Conservation (phyloP, 495 filamentous ascomycete genomes). For the Parathielavia appendiculata region DNA sequence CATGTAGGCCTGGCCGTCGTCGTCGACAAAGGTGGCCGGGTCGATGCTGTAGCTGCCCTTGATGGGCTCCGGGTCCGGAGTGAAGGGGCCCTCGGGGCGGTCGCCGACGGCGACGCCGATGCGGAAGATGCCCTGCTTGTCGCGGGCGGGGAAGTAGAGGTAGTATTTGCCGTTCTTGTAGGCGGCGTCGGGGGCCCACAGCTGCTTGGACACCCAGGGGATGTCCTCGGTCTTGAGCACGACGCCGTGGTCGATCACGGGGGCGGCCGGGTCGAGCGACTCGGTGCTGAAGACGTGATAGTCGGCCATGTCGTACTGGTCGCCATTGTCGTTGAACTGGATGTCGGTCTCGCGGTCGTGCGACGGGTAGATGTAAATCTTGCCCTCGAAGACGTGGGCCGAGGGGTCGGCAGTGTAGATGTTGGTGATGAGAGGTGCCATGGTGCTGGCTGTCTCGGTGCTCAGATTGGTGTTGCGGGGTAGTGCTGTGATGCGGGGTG, state of each 20-base stretch:
- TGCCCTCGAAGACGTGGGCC: slow-evolving; percentile 58
- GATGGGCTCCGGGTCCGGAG: slow-evolving; percentile 53
- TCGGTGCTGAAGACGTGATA: slow-evolving; percentile 59
- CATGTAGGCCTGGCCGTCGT: slow-evolving; percentile 54
- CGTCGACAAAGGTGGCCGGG: slow-evolving; percentile 59
- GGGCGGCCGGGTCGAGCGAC: slow-evolving; percentile 42
- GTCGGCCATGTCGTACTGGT: slow-evolving; percentile 76
- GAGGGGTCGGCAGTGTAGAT: slow-evolving; percentile 69
- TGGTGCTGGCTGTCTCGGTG: slow-evolving; percentile 14
- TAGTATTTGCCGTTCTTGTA: slow-evolving; percentile 56
- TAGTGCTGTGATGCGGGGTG: slow-evolving; percentile 4
- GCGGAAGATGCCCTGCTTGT: slow-evolving; percentile 55
- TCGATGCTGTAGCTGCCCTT: slow-evolving; percentile 58
- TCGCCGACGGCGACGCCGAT: slow-evolving; percentile 57
- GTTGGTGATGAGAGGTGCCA: slow-evolving; percentile 56
- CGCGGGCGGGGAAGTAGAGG: slow-evolving; percentile 59
- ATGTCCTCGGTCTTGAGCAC: slow-evolving; percentile 50
- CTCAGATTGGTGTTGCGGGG: slow-evolving; percentile 14
- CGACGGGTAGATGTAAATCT: slow-evolving; percentile 61
- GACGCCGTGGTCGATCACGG: slow-evolving; percentile 56
- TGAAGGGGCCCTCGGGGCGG: slow-evolving; percentile 54
- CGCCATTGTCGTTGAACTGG: slow-evolving; percentile 68
- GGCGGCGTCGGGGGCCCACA: slow-evolving; percentile 64
- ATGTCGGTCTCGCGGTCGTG: slow-evolving; percentile 61
- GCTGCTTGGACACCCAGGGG: slow-evolving; percentile 59